Evolutionary conservation across 108 stramenopile species (phyloP).

Genomic region (Nitzschia sp.): DNA sequence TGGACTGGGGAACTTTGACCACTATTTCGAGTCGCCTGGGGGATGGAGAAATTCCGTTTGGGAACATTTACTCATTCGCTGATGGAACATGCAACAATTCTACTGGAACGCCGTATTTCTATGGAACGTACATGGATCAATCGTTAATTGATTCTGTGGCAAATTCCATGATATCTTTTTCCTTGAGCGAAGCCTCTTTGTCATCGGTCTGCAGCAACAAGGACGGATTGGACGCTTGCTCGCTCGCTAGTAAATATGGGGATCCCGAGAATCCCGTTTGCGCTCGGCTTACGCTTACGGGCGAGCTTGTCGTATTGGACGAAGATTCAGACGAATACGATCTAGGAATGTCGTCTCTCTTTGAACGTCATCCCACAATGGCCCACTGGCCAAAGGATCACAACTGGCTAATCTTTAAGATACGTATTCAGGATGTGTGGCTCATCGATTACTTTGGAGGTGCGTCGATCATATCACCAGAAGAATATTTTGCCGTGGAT

Average conservation of each 20-base stretch:
- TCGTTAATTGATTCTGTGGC: conserved; percentile 39
- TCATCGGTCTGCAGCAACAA: conserved; percentile 28
- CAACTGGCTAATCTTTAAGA: conserved; percentile 57
- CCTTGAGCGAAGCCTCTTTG: conserved; percentile 47
- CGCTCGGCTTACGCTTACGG: conserved; percentile 59
- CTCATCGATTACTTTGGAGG: conserved; percentile 78
- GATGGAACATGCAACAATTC: conserved; percentile 57
- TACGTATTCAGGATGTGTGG: conserved; percentile 59
- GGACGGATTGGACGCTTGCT: conserved; percentile 14
- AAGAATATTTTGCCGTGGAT: conserved; percentile 43
- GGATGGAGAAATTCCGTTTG: conserved; percentile 40
- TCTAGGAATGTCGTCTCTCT: conserved; percentile 38
- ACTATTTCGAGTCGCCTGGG: conserved; percentile 45
- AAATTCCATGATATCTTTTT: conserved; percentile 38
- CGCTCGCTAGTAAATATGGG: conserved; percentile 36
- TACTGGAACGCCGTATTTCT: conserved; percentile 63
- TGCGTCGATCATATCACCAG: conserved; percentile 43
- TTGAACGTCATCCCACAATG: conserved; percentile 59
- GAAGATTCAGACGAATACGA: conserved; percentile 37
- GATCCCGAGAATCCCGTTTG: conserved; percentile 74
- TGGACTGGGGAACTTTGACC: conserved; percentile 56
- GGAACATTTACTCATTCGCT: conserved; percentile 62
- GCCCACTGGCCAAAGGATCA: conserved; percentile 57
- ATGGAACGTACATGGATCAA: conserved; percentile 57
- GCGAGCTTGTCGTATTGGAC: conserved; percentile 31